Evolutionary conservation across 164 flowering plant genomes (phyloP).

Genomic region (Stephania yunnanensis): DNA sequence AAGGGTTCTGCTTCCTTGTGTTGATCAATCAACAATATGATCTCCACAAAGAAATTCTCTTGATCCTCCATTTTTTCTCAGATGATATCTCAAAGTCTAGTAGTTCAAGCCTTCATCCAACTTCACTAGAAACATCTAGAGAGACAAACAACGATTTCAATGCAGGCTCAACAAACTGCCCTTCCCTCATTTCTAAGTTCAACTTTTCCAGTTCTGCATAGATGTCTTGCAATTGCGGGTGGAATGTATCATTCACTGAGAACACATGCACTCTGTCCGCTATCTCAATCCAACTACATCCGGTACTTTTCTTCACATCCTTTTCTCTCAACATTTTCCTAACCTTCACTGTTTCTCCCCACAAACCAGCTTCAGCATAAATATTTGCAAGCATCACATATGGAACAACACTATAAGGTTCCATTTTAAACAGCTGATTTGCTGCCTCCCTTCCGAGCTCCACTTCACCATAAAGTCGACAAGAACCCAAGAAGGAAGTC

Average conservation of each 20-base stretch:
- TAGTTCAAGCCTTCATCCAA: background rate
- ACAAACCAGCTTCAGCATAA: constrained; percentile 42
- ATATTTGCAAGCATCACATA: constrained; percentile 34
- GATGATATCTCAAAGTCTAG: background rate
- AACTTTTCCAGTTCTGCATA: constrained; percentile 23
- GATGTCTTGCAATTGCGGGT: constrained; percentile 22
- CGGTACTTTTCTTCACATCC: constrained; percentile 28
- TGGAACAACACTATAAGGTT: constrained; percentile 27
- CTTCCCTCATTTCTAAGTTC: constrained; percentile 21
- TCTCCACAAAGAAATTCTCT: background rate
- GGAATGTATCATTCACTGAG: constrained; percentile 21
- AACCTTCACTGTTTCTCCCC: constrained; percentile 29
- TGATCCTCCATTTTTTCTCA: background rate
- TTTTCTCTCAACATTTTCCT: constrained; percentile 30
- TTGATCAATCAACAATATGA: too few species aligned
- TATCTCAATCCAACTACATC: constrained; percentile 46
- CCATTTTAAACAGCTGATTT: constrained; percentile 25
- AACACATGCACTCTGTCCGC: constrained; percentile 25
- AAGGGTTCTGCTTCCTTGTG: background rate
- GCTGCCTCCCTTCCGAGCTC: constrained; percentile 41
- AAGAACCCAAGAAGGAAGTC: constrained; percentile 44
- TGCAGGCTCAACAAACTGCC: constrained; percentile 8
- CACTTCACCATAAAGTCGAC: constrained; percentile 35
- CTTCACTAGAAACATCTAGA: background rate
- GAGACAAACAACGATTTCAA: background rate